A percentile compares a stretch with the other conserved stretches of the same genome.
Evolutionary conservation across 2,329 filamentous ascomycete species (phyloP).

Genomic region (Neoascochyta sp.): DNA sequence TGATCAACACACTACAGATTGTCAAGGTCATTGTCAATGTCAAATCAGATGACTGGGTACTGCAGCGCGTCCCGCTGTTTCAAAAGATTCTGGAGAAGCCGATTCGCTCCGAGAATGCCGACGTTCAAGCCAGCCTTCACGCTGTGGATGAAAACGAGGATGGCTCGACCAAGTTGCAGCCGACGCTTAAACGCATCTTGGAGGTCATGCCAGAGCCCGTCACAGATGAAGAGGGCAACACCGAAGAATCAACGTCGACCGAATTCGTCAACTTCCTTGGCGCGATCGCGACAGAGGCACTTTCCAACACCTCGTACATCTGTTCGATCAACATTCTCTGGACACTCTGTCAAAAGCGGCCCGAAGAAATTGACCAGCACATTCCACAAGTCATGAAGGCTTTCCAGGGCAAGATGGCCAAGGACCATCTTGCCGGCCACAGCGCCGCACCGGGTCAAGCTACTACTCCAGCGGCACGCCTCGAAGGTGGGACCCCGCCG

Average conservation of each 20-base stretch:
- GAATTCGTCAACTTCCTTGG: slow-evolving; percentile 85
- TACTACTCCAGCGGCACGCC: slow-evolving; percentile 41
- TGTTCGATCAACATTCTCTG: slow-evolving; percentile 91
- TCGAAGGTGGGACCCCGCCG: slow-evolving; percentile 56
- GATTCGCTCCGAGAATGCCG: slow-evolving; percentile 80
- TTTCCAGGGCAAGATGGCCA: slow-evolving; percentile 83
- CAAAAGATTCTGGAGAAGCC: slow-evolving; percentile 90
- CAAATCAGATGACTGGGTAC: slow-evolving; percentile 87
- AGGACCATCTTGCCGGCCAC: slow-evolving; percentile 77
- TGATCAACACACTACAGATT: slow-evolving; percentile 91
- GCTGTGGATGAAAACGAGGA: slow-evolving; percentile 66
- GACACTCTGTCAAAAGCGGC: slow-evolving; percentile 81
- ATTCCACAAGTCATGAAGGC: slow-evolving; percentile 88
- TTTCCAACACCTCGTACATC: slow-evolving; percentile 75
- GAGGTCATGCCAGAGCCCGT: slow-evolving; percentile 79
- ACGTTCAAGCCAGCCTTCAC: slow-evolving; percentile 91
- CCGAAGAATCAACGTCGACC: slow-evolving; percentile 70
- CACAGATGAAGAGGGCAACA: slow-evolving; percentile 79
- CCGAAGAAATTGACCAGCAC: slow-evolving; percentile 84
- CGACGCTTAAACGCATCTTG: slow-evolving; percentile 76
- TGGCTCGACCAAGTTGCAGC: slow-evolving; percentile 58
- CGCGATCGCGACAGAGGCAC: slow-evolving; percentile 79
- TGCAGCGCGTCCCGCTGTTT: slow-evolving; percentile 69
- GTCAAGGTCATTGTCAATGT: slow-evolving; percentile 84
- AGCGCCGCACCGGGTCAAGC: slow-evolving; percentile 43